phyloP scores from a whole-genome alignment of 371 early-diverging fungal genomes.

The Mortierella sp. region DNA sequence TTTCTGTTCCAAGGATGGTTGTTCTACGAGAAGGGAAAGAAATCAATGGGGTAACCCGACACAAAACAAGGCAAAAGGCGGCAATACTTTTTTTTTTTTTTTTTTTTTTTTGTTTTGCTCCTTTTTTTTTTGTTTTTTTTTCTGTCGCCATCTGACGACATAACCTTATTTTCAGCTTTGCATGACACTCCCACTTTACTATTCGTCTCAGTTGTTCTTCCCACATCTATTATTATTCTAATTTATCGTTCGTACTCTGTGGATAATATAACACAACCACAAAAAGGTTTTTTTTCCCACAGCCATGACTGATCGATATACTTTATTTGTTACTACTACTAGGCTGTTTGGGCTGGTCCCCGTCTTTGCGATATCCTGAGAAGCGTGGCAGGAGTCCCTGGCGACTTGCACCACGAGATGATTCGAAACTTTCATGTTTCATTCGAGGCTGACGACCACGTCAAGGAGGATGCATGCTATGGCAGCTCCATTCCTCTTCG shows the following conservation, averaged over 20 bases:
- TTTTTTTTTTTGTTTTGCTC: constrained; percentile 3
- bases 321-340: not conserved
- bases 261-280: not conserved
- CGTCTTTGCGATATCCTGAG: constrained; percentile 81
- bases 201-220: constrained; percentile 2
- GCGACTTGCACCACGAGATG: constrained; percentile 44
- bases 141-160: constrained; percentile 43
- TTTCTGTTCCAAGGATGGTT: not conserved
- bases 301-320: not conserved
- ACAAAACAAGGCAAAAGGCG: not conserved
- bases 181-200: constrained; percentile 2
- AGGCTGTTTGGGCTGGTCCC: constrained; percentile 84
- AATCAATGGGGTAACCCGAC: not conserved
- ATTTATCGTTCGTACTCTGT: constrained; percentile 1
- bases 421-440: constrained; percentile 72
- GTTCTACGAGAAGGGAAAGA: not conserved
- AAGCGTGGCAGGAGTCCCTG: constrained; percentile 62
- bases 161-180: constrained; percentile 31
- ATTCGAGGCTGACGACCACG: constrained; percentile 82
- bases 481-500: constrained; percentile 86
- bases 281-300: not conserved
- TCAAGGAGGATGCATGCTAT: constrained; percentile 79
- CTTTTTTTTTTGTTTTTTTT: constrained; percentile 7
- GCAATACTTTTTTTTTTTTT: constrained; percentile 3
- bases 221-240: not conserved